phyloP scores from a whole-genome alignment of 805 yeast species.

The Kregervanrija delftensis region DNA sequence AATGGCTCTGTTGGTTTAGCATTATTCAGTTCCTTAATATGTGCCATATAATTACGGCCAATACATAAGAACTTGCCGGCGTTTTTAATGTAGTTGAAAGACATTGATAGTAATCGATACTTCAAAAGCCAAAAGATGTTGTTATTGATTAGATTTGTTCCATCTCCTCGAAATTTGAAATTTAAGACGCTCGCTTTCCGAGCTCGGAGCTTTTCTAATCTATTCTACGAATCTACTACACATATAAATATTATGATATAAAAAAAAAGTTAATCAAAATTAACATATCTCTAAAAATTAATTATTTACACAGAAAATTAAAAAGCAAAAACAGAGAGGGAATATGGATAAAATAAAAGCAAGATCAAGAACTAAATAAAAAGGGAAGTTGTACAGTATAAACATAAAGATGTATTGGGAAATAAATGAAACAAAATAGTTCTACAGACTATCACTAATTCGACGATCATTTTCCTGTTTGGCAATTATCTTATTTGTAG shows the following conservation, averaged over 20 bases:
- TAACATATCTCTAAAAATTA: too few relatives aligned
- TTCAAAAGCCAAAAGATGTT: not conserved
- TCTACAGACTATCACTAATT: not conserved
- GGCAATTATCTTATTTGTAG: constrained; percentile 18
- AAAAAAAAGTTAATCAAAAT: too few relatives aligned
- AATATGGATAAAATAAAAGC: too few relatives aligned
- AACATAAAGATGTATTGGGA: too few relatives aligned
- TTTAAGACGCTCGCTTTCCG: not conserved
- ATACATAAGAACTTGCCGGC: constrained; percentile 86
- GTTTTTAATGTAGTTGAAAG: constrained; percentile 43
- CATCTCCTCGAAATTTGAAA: not conserved
- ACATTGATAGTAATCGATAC: constrained; percentile 28
- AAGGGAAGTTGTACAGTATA: too few relatives aligned
- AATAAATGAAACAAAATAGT: too few relatives aligned
- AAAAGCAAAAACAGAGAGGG: too few relatives aligned
- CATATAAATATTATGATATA: too few relatives aligned
- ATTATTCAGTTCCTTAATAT: constrained; percentile 83
- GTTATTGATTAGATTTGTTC: not conserved
- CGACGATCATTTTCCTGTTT: constrained; percentile 10
- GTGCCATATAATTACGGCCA: constrained; percentile 97
- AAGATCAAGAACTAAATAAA: too few relatives aligned
- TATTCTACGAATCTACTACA: too few relatives aligned
- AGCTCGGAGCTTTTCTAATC: too few relatives aligned
- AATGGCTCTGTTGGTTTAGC: constrained; percentile 80
- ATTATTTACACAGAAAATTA: too few relatives aligned